phyloP scores from a whole-genome alignment of 1,284 basidiomycete species.

The Papiliotrema flavescens region DNA sequence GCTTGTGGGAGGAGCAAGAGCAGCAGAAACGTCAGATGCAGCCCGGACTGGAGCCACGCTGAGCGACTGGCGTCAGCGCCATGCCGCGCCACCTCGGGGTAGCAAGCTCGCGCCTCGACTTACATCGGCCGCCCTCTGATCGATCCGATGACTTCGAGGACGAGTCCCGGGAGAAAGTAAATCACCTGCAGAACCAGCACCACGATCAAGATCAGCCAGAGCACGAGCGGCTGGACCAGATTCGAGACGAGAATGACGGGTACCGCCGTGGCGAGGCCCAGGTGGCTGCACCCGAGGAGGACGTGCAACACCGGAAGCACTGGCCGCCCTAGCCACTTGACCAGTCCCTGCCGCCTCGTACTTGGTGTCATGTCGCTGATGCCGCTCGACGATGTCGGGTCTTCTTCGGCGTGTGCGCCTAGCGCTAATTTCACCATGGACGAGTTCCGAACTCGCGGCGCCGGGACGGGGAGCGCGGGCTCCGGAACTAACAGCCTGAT shows the following conservation, averaged over 20 bases:
- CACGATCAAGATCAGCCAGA: slow-evolving; percentile 16
- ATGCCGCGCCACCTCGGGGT: background rate
- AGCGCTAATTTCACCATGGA: too few species aligned
- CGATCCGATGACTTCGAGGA: slow-evolving; percentile 13
- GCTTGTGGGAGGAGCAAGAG: background rate
- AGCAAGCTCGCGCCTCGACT: background rate
- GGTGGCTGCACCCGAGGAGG: slow-evolving; percentile 9
- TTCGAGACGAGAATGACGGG: slow-evolving; percentile 13
- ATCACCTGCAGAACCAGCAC: slow-evolving; percentile 8
- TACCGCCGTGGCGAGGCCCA: slow-evolving; percentile 8
- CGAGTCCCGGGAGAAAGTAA: slow-evolving; percentile 15
- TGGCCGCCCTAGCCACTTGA: background rate
- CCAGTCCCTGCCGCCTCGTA: background rate
- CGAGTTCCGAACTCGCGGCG: too few species aligned
- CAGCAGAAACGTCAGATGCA: background rate
- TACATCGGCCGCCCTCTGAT: slow-evolving; percentile 15
- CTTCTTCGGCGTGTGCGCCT: too few species aligned
- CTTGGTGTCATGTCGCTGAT: too few species aligned
- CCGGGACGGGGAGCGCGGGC: too few species aligned
- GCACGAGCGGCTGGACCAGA: slow-evolving; percentile 19
- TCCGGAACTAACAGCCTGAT: too few species aligned
- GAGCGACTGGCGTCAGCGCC: background rate
- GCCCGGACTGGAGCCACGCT: slow-evolving; percentile 1
- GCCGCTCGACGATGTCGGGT: too few species aligned
- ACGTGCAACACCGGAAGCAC: slow-evolving; percentile 17